Evolutionary conservation across 345 rosid genomes (phyloP).

Genomic region (Viola odorata): DNA sequence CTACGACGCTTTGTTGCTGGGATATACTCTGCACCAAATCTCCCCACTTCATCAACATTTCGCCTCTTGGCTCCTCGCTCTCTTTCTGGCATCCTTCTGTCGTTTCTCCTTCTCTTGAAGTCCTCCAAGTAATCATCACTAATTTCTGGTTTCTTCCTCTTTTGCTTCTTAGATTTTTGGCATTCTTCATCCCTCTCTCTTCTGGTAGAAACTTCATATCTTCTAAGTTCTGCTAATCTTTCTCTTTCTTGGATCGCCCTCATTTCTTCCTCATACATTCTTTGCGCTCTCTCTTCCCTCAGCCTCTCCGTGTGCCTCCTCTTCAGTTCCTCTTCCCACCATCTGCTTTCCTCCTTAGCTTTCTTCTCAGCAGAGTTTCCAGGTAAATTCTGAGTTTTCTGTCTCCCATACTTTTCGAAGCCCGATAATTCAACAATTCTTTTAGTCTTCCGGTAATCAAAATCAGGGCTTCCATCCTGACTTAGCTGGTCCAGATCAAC

Average conservation of each 20-base stretch:
- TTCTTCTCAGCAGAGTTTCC: conserved; percentile 51
- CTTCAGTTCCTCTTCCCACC: conserved; percentile 81
- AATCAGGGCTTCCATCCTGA: conserved; percentile 62
- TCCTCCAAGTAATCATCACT: conserved; percentile 31
- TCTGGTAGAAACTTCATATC: conserved; percentile 65
- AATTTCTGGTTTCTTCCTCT: conserved; percentile 52
- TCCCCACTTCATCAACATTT: conserved; percentile 45
- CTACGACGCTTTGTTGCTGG: conserved; percentile 80
- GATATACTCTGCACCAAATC: conserved; percentile 28
- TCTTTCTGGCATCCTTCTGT: conserved; percentile 58
- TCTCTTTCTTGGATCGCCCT: conserved; percentile 50
- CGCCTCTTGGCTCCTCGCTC: conserved; percentile 59
- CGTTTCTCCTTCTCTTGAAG: conserved; percentile 44
- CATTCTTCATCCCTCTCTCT: conserved; percentile 77
- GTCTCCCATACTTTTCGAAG: conserved; percentile 45
- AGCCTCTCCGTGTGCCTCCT: conserved; percentile 47
- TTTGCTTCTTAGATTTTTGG: conserved; percentile 73
- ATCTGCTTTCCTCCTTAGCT: conserved; percentile 52
- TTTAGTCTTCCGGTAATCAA: conserved; percentile 69
- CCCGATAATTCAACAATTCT: conserved; percentile 73
- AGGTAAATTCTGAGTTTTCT: conserved; percentile 30
- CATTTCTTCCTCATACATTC: conserved; percentile 32
- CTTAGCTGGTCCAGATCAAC: conserved; percentile 61
- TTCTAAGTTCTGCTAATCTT: conserved; percentile 56
- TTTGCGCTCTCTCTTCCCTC: conserved; percentile 47